Evolutionary conservation across 306 rosid genomes (phyloP), one percentile per base, ranked within the genome.

Genomic region (Trichosanthes truncata): DNA sequence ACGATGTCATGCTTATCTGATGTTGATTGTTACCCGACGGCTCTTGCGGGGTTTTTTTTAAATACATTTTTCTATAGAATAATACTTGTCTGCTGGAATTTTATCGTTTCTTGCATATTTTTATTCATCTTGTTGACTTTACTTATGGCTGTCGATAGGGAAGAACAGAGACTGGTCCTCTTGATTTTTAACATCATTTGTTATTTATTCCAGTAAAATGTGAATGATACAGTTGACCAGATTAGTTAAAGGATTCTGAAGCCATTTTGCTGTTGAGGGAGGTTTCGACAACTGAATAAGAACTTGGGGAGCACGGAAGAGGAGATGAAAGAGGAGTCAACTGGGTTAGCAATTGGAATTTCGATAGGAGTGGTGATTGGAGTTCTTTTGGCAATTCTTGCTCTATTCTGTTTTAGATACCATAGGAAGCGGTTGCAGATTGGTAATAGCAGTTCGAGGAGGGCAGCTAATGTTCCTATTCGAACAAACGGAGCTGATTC

Each of bases 321-420:
- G 78, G 80, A 91, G 90, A 95, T 93, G 99, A 90, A 84, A 83
- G 98, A 60, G 71, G 97, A 91, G 81, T 89, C 99, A 29, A 83
- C 81, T 23, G 99, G 96, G 80, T 83, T 96, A 83, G 90, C 90
- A 8, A 89, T 96, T 75, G 99, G 99, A 84, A 88, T 93, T 83
- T 96, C 97, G n/a, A 90, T 91, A 29, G 99, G 99, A n/a, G 94
- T 96, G 14, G 98, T 96, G 82, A 91, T 96, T 83, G 99, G 99
- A 82, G 85, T 93, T 78, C 85, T 80, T 51, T 89, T 96, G 89
- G 99, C 97, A 23, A 86, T 91, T 81, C 84, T 90, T 71, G 96
- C 92, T 21, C 79, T 96, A 65, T 87, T 96, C 74, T 93, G 99
- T 84, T 35, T 96, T 78, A 87, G 89, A 80, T 96, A 91, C 73